Evolutionary conservation across 306 rosid species (phyloP), one percentile per base, ranked within the genome.

Genomic region (Pachyrhizus erosus): DNA sequence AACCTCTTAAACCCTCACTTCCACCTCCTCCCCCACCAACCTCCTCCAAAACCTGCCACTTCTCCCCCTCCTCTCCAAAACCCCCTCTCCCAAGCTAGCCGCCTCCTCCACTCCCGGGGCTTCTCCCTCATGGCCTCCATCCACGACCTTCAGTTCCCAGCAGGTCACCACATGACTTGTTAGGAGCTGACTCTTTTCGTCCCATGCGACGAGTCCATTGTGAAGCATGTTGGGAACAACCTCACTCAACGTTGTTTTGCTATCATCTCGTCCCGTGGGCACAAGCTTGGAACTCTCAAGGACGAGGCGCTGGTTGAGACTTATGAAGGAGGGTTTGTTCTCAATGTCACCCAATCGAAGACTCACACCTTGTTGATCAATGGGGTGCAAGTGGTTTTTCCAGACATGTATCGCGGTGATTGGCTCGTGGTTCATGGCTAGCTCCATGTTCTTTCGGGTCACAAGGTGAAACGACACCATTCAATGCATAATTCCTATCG

Each of bases 181-280:
- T n/a, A n/a, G n/a, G n/a, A n/a, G n/a, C n/a, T n/a, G n/a, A 91
- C 94, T 1, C 77, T 87, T 4, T 82, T 89, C 9, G 89, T 90
- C 26, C 90, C 91, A 1, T 11, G 54, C 2, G 94, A 89, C 39
- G 75, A 75, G 43, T 86, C 64, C 9, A 2, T 84, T 49, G 48
- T 2, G 61, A 73, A 0, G 1, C 18, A 58, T 15, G 9, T 69
- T 0, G 71, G 72, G 5, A 85, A 82, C 40, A 48, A 15, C 18
- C 54, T 48, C 54, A 48, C 61, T 23, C 86, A 4, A 40, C 86
- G 8, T 57, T 91, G 21, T 69, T 91, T 14, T 84, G 73, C 39
- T 85, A 79, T 21, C 96, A 91, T 11, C 84, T 88, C 9, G 86
- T 84, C 6, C 93, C 91, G 10, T 89, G 93, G 93, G 92, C 73